Evolutionary conservation across 108 stramenopile species (phyloP).

Genomic region (Skeletonema costatum): DNA sequence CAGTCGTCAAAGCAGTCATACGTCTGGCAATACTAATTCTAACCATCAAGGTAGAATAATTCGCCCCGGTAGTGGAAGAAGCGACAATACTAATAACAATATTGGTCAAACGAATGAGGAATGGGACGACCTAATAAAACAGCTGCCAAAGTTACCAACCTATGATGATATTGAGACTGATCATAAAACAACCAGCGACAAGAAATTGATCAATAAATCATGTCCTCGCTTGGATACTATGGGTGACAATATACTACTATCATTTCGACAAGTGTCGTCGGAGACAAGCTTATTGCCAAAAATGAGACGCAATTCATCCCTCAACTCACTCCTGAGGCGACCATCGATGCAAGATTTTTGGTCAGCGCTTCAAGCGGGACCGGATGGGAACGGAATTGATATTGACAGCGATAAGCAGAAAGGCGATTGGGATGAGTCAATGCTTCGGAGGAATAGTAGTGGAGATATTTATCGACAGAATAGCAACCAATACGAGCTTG

Average conservation of each 20-base stretch:
- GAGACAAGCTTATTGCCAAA: conserved; percentile 6
- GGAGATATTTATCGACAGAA: background rate
- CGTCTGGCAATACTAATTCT: background rate
- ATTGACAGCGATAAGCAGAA: background rate
- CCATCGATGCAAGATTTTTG: conserved; percentile 35
- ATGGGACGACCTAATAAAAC: background rate
- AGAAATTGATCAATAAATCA: background rate
- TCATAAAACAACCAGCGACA: too few relatives aligned
- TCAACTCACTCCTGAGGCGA: background rate
- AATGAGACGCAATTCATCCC: background rate
- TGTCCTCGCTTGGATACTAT: background rate
- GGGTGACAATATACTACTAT: background rate
- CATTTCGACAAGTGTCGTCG: background rate
- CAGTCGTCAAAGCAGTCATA: conserved; percentile 7
- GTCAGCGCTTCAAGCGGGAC: conserved; percentile 23
- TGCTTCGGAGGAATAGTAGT: background rate
- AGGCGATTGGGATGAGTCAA: background rate
- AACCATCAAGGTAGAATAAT: background rate
- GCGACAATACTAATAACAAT: background rate
- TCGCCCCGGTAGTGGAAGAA: background rate
- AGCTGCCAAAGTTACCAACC: conserved; percentile 7
- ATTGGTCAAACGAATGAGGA: conserved; percentile 1
- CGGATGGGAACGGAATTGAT: conserved; percentile 32
- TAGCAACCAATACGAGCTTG: conserved; percentile 6
- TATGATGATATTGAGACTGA: conserved; percentile 1